Conservation (phyloP, 805 yeast genomes). For the Teunomyces stri region DNA sequence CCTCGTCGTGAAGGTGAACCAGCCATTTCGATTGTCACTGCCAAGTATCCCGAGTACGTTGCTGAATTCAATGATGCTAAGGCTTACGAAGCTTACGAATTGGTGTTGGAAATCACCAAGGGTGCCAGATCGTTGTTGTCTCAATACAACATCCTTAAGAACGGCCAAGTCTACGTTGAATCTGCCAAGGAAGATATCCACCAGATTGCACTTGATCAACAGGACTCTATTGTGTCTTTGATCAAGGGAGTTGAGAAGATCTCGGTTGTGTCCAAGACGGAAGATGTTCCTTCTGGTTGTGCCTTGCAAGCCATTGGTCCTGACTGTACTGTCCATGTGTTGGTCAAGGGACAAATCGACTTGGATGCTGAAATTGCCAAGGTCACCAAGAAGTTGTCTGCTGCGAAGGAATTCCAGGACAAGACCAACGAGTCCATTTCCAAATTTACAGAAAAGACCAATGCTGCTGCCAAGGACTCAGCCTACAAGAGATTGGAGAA, state of each 20-base stretch:
- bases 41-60: slow-evolving; percentile 70
- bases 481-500: slow-evolving; percentile 68
- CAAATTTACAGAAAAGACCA: slow-evolving; percentile 87
- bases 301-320: slow-evolving; percentile 81
- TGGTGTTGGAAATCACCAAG: slow-evolving; percentile 82
- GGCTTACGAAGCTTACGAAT: slow-evolving; percentile 75
- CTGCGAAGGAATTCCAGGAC: slow-evolving; percentile 57
- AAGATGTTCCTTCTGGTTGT: slow-evolving; percentile 82
- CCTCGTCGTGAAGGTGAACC: slow-evolving; percentile 79
- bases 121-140: slow-evolving; percentile 89
- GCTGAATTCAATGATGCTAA: slow-evolving; percentile 59
- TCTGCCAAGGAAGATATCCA: slow-evolving; percentile 48
- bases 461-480: slow-evolving; percentile 73
- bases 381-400: slow-evolving; percentile 72
- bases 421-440: slow-evolving; percentile 70
- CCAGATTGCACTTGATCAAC: slow-evolving; percentile 63
- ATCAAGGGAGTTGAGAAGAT: slow-evolving; percentile 86
- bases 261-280: slow-evolving; percentile 52
- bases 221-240: slow-evolving; percentile 83
- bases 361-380: slow-evolving; percentile 86
- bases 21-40: slow-evolving; percentile 70
- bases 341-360: slow-evolving; percentile 94
- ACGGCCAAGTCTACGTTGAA: slow-evolving; percentile 83
- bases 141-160: slow-evolving; percentile 84
- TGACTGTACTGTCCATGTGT: slow-evolving; percentile 78